phyloP scores from a whole-genome alignment of 140 eudicot genomes.

The Cichorium intybus region DNA sequence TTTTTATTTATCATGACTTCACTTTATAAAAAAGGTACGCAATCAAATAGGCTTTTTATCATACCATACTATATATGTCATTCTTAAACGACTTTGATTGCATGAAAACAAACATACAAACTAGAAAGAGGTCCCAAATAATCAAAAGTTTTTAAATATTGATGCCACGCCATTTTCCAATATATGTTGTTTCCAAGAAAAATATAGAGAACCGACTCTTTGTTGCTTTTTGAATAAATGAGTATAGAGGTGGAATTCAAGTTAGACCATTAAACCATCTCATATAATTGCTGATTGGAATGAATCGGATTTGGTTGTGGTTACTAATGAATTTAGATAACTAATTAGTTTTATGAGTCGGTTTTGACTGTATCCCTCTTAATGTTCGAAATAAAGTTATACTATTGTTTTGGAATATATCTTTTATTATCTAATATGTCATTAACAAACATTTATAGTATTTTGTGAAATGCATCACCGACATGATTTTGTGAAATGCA shows the following conservation, averaged over 20 bases:
- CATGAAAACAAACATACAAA: conserved; percentile 28
- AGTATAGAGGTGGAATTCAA: neutral
- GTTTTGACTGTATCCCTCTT: too few relatives aligned
- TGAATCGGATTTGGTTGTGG: neutral
- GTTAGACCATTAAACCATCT: neutral
- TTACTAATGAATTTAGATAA: too few relatives aligned
- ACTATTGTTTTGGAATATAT: too few relatives aligned
- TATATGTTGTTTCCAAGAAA: conserved; percentile 1
- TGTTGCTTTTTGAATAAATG: neutral
- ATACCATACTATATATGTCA: conserved; percentile 19
- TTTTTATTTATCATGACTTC: neutral
- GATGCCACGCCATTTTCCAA: conserved; percentile 18
- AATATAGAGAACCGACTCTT: neutral
- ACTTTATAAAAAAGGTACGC: conserved; percentile 20
- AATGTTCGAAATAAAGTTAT: too few relatives aligned
- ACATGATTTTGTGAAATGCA: too few relatives aligned
- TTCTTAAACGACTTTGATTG: conserved; percentile 33
- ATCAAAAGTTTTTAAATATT: conserved; percentile 5
- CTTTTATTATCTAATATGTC: too few relatives aligned
- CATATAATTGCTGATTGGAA: neutral
- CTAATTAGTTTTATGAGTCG: too few relatives aligned
- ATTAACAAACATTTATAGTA: too few relatives aligned
- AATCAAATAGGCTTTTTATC: conserved; percentile 29
- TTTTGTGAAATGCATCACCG: too few relatives aligned
- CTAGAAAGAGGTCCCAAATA: neutral